A percentile compares a stretch with the other conserved stretches of the same genome.
phyloP scores from a whole-genome alignment of 768 basidiomycete species.

The Ramaria sp. region DNA sequence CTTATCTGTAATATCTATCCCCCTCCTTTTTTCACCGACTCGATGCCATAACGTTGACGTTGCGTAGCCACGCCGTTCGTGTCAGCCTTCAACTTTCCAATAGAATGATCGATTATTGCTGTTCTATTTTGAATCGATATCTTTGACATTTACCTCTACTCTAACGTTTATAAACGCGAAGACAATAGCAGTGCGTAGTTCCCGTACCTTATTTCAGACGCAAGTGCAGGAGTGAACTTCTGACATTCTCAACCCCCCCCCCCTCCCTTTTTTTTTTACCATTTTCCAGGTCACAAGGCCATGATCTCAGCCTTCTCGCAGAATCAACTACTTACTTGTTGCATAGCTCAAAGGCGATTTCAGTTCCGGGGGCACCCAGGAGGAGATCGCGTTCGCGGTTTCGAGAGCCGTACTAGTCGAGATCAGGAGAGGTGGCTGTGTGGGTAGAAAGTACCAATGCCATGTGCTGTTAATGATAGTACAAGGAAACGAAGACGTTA shows the following conservation, averaged over 20 bases:
- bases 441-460: conserved; percentile 82
- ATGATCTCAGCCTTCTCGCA: conserved; percentile 80
- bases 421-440: conserved; percentile 74
- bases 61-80: conserved; percentile 78
- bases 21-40: too few species aligned
- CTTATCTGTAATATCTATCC: not conserved
- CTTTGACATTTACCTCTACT: conserved; percentile 96
- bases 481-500: conserved; percentile 95
- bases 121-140: conserved; percentile 93
- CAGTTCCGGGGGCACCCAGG: conserved; percentile 73
- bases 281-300: conserved; percentile 86
- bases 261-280: too few species aligned
- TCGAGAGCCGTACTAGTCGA: conserved; percentile 71
- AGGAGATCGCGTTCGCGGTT: conserved; percentile 82
- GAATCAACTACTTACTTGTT: conserved; percentile 88
- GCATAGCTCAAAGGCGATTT: conserved; percentile 79
- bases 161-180: conserved; percentile 95
- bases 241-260: not conserved
- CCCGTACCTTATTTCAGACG: not conserved
- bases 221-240: not conserved
- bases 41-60: too few species aligned
- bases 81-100: conserved; percentile 97
- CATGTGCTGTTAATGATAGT: conserved; percentile 86
- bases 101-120: conserved; percentile 90
- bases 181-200: conserved; percentile 82